Base-by-base conservation (phyloP, 2,329 filamentous ascomycete genomes). In the Cladosporium sp. region DNA sequence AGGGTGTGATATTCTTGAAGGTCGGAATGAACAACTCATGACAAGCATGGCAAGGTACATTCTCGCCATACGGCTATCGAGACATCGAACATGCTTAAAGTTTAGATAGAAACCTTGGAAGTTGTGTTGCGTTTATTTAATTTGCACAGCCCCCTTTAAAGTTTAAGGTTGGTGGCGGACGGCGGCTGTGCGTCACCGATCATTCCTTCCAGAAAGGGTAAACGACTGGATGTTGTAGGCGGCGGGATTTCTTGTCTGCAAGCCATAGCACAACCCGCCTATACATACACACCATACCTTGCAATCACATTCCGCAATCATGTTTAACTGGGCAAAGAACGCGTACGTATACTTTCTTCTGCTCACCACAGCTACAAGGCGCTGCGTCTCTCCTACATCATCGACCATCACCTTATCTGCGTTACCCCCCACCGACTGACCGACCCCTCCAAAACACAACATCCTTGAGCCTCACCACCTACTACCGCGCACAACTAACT, bases 261-360 rank as follows among this genome's bases (percentile, higher is more conserved):
- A 49, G 30, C 28, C 16, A 30, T 48, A 32, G n/a, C 2, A 46
- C 58, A 48, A 54, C 26, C 39, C 58, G 18, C 16, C 26, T 23
- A 30, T 30, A 60, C 36, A 60, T 21, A n/a, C n/a, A 21, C 39
- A 46, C 4, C 39, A n/a, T 34, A n/a, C 26, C 13, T 23, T 7
- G 11, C 11, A 32, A 23, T 28, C 21, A 53, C 26, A 39, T 39
- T 21, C 39, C 14, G 54, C 54, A 64, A 85, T 76, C 79, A 95
- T 92, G 89, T 93, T 96, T 84, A 95, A 92, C 84, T 97, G 93
- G 93, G 89, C 93, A 73, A 95, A 96, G 82, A 90, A 94, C 81
- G 88, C 90, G 92, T 95, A 84, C 81, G 91, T 82, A 5, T 39
- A 18, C n/a, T 13, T 7, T 46, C 49, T 25, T 18, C 21, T 11